Conservation (phyloP, 116 monocot species). For the Cymodocea nodosa region DNA sequence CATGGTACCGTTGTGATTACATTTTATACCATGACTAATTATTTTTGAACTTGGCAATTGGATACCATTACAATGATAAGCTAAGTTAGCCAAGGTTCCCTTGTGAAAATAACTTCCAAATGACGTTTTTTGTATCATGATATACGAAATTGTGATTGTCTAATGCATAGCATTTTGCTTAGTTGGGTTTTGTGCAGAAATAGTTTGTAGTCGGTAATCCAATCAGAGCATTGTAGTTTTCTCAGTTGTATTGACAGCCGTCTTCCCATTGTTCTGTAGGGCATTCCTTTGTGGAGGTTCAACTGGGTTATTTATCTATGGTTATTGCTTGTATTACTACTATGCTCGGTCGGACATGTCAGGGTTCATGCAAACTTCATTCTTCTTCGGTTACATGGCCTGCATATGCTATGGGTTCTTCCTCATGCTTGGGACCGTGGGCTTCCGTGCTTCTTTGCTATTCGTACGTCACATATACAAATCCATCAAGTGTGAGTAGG, state of each 20-base stretch:
- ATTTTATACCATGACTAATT: too few species aligned
- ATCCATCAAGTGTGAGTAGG: constrained; percentile 83
- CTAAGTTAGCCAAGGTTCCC: too few species aligned
- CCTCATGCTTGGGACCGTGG: constrained; percentile 74
- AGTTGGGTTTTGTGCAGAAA: neutral
- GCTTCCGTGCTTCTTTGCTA: constrained; percentile 65
- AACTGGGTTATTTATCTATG: constrained; percentile 73
- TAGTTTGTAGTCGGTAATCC: neutral
- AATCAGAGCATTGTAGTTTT: neutral
- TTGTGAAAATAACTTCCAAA: neutral
- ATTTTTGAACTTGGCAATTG: too few species aligned
- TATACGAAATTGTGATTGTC: neutral
- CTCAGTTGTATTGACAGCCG: neutral
- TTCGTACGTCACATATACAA: constrained; percentile 91
- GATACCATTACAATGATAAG: too few species aligned
- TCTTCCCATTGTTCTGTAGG: constrained; percentile 21
- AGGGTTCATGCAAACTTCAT: constrained; percentile 91
- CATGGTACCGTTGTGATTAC: too few species aligned
- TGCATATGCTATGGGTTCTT: constrained; percentile 91
- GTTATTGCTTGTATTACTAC: constrained; percentile 82
- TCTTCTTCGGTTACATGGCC: constrained; percentile 95
- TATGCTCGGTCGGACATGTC: constrained; percentile 83
- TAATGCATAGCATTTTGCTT: neutral
- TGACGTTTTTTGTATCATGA: neutral
- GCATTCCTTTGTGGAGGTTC: constrained; percentile 81